Evolutionary conservation across 148 eudicot species (phyloP).

Genomic region (Amaranthus hypochondriacus): DNA sequence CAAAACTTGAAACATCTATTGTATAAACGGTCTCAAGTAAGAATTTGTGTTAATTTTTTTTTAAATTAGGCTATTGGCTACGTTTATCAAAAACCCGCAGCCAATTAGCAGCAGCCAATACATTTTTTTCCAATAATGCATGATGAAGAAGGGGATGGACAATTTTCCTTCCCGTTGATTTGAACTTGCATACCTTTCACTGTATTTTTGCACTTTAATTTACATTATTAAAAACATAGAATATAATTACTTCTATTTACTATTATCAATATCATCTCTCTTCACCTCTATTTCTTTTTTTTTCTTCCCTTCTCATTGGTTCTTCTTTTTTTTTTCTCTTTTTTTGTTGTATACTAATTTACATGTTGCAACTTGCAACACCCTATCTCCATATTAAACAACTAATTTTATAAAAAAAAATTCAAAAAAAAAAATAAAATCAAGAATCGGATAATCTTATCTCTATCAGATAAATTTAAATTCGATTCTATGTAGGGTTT

Average conservation of each 20-base stretch:
- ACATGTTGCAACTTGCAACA: conserved; percentile 26
- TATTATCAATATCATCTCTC: conserved; percentile 17
- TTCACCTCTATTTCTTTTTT: conserved; percentile 21
- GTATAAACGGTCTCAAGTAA: too few relatives aligned
- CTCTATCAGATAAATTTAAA: too few relatives aligned
- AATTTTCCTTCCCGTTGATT: conserved; percentile 15
- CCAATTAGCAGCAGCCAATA: too few relatives aligned
- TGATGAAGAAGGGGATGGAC: neutral
- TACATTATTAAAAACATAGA: neutral
- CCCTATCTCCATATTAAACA: conserved; percentile 19
- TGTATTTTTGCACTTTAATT: conserved; percentile 3
- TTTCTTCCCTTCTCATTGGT: neutral
- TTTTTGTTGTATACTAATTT: conserved; percentile 16
- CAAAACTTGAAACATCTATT: too few relatives aligned
- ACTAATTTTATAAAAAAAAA: neutral
- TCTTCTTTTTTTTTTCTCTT: too few relatives aligned
- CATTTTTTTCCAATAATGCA: neutral
- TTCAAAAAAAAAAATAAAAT: neutral
- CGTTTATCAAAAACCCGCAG: too few relatives aligned
- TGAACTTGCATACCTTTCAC: conserved; percentile 24
- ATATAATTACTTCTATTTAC: too few relatives aligned
- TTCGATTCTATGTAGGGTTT: too few relatives aligned
- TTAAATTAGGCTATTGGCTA: too few relatives aligned
- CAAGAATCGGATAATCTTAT: too few relatives aligned
- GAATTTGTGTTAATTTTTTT: too few relatives aligned